These are phyloP conservation scores for Arthroderma uncinatum DNA, from an alignment of 2,329 filamentous ascomycete species.

Conservation along the genomic window DNA sequence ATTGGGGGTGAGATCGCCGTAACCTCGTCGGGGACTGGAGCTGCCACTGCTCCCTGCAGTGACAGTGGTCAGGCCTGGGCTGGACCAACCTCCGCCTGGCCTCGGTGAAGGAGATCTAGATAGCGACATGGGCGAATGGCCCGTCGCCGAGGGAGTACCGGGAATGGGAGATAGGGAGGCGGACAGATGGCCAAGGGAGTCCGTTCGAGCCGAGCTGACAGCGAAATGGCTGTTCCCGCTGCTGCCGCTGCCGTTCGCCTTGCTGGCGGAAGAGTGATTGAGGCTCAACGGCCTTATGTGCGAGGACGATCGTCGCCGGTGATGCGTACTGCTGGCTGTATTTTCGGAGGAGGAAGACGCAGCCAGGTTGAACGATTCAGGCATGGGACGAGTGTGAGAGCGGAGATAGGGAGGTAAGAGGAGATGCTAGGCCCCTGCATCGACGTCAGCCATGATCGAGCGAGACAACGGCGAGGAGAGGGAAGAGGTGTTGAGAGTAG, in stretches of 20 bases:
- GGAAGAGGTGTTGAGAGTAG: neutral
- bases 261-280: conserved; percentile 6
- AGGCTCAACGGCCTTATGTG: conserved; percentile 10
- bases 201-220: conserved; percentile 18
- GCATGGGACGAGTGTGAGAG: neutral
- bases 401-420: neutral
- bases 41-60: conserved; percentile 44
- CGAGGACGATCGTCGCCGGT: conserved; percentile 12
- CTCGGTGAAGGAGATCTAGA: conserved; percentile 80
- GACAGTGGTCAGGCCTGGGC: conserved; percentile 62
- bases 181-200: conserved; percentile 20
- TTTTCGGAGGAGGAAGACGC: conserved; percentile 9
- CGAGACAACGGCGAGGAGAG: neutral
- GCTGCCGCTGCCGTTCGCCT: neutral
- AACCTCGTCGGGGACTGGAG: conserved; percentile 49
- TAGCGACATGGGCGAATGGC: conserved; percentile 57
- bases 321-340: conserved; percentile 10
- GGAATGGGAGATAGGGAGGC: conserved; percentile 43
- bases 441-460: neutral
- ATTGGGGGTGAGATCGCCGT: conserved; percentile 44
- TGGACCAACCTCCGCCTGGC: conserved; percentile 78
- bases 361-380: conserved; percentile 9
- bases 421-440: neutral
- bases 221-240: conserved; percentile 20
- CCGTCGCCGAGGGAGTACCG: conserved; percentile 48